Base-by-base conservation (phyloP, 169 alveolate genomes). In the Cryptosporidium sp. region DNA sequence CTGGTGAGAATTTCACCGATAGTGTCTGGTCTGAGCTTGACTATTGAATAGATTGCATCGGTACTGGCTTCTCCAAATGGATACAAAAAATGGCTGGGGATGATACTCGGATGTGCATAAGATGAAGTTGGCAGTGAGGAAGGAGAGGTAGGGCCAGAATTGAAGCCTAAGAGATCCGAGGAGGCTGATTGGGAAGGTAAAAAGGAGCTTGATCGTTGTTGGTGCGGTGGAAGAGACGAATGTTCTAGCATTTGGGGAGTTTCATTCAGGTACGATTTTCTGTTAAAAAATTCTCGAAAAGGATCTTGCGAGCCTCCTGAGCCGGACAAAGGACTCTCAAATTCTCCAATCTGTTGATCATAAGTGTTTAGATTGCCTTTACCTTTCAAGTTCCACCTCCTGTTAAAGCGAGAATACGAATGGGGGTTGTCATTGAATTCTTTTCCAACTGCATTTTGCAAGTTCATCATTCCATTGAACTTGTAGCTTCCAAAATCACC, bases 11-110 rank as follows among this genome's bases (percentile, higher is more conserved):
- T 67, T 39, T 80, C 89, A n/a, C 89, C 89, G n/a, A 80, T 65
- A 12, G 89, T 80, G 5, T 80, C 89, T 0, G 89, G 89, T 29
- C 89, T 61, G n/a, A 80, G 89, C 18, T 80, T 52, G 26, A 65
- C 89, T 6, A 80, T 80, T 5, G 71, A 67, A 18, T 43, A 23
- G 10, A 80, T 80, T 3, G 59, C 58, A 31, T 80, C 89, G 16
- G 41, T 26, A 29, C 89, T 80, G 18, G 89, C 89, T 48, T 62
- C 89, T 12, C 89, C 89, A 48, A 80, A 80, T 9, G 89, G 89
- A 65, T 62, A 80, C 8, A 45, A 16, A 9, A 62, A 80, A 18
- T 65, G 71, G 71, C 50, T 37, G 18, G 71, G 71, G 51, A 37
- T 65, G 51, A 37, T 16, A 10, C 29, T 37, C 29, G 52, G 50